These are phyloP conservation scores for Citrus sp. DNA, from an alignment of 345 rosid genomes.

Conservation along the genomic window DNA sequence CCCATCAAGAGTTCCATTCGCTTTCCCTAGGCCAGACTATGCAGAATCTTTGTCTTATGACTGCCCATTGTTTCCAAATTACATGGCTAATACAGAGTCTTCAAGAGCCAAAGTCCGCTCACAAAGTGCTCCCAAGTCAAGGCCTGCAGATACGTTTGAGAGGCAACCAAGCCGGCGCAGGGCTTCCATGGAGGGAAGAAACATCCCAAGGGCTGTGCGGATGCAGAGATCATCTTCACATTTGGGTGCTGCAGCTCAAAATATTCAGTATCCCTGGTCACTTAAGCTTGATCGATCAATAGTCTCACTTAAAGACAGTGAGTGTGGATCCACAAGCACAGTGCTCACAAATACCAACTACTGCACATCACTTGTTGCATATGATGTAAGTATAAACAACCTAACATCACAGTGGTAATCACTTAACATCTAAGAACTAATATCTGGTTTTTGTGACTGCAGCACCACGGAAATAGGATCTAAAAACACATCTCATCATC, in stretches of 20 bases:
- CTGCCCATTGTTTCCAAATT: conserved; percentile 50
- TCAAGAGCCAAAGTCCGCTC: conserved; percentile 76
- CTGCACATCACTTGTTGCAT: conserved; percentile 57
- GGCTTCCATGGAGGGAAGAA: conserved; percentile 67
- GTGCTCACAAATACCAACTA: conserved; percentile 61
- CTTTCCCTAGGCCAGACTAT: conserved; percentile 35
- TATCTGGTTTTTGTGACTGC: conserved; percentile 13
- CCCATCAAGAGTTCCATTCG: conserved; percentile 38
- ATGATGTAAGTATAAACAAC: conserved; percentile 34
- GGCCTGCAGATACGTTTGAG: conserved; percentile 61
- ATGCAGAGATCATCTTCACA: conserved; percentile 96
- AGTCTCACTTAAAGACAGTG: conserved; percentile 71
- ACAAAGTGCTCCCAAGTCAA: conserved; percentile 76
- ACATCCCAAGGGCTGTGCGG: conserved; percentile 60
- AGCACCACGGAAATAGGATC: conserved; percentile 30
- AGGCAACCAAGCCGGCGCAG: conserved; percentile 66
- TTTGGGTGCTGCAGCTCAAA: conserved; percentile 53
- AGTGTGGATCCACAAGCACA: conserved; percentile 83
- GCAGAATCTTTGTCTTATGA: conserved; percentile 46
- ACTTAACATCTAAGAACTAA: neutral
- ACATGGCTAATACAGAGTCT: conserved; percentile 87
- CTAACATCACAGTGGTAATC: neutral
- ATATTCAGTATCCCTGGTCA: conserved; percentile 67
- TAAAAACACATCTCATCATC: conserved; percentile 8
- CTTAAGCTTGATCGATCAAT: conserved; percentile 74